Evolutionary conservation across 345 rosid genomes (phyloP).

Genomic region (Geranium rotundifolium): DNA sequence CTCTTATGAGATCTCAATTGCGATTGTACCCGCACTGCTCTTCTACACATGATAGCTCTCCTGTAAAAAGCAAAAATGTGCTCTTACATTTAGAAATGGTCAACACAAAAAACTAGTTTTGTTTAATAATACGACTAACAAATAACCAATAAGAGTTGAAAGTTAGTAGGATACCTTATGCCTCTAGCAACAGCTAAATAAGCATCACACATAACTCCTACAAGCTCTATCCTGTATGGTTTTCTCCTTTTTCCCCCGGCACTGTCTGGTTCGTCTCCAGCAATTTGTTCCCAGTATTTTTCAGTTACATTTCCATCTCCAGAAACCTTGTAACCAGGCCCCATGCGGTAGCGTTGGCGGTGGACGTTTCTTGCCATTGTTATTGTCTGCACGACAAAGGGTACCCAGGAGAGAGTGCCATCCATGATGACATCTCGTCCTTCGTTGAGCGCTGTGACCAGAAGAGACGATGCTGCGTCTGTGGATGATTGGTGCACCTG

Average conservation of each 20-base stretch:
- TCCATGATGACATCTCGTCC: constrained; percentile 96
- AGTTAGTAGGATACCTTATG: constrained; percentile 42
- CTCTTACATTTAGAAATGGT: neutral
- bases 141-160: neutral
- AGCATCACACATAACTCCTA: constrained; percentile 94
- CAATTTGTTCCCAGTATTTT: constrained; percentile 70
- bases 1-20: constrained; percentile 85
- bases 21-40: constrained; percentile 85
- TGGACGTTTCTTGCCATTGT: constrained; percentile 89
- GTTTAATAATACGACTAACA: neutral
- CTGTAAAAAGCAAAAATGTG: constrained; percentile 25
- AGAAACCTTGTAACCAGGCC: constrained; percentile 53
- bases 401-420: constrained; percentile 87
- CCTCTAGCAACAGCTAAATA: constrained; percentile 88
- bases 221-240: constrained; percentile 86
- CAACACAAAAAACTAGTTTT: too few species aligned
- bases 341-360: constrained; percentile 82
- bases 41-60: constrained; percentile 79
- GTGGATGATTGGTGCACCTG: constrained; percentile 97
- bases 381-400: constrained; percentile 75
- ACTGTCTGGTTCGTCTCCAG: constrained; percentile 37
- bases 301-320: constrained; percentile 57
- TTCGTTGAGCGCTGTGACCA: constrained; percentile 83
- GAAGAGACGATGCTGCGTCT: constrained; percentile 85
- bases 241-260: constrained; percentile 48